phyloP scores from a whole-genome alignment of 345 rosid genomes.

The Atalantia buxifolia region DNA sequence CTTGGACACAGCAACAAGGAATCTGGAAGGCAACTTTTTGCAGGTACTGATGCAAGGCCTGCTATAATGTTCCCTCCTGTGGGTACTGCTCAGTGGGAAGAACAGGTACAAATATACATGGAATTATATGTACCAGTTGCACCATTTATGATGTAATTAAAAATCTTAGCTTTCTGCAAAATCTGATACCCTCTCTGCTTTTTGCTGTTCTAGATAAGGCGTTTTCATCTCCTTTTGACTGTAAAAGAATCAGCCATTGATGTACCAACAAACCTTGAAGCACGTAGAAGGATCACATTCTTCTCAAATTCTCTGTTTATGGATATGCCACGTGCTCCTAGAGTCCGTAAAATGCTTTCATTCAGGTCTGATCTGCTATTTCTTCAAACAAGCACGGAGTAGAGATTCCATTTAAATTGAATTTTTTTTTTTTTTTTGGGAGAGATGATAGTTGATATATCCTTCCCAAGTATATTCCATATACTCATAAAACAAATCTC shows the following conservation, averaged over 20 bases:
- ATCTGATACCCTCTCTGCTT: conserved; percentile 8
- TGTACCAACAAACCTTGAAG: conserved; percentile 94
- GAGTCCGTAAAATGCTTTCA: conserved; percentile 91
- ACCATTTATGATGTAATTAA: conserved; percentile 4
- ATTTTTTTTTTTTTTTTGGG: not conserved
- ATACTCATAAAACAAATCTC: not conserved
- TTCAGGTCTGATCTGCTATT: conserved; percentile 51
- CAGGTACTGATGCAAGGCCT: conserved; percentile 84
- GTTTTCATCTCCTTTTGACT: conserved; percentile 88
- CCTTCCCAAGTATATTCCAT: not conserved
- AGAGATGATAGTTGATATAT: conserved; percentile 4
- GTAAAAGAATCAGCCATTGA: conserved; percentile 89
- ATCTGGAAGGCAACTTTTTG: conserved; percentile 90
- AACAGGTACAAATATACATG: conserved; percentile 55
- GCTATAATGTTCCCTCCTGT: conserved; percentile 83
- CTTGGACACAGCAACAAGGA: conserved; percentile 86
- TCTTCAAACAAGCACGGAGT: conserved; percentile 5
- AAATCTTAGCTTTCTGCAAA: not conserved
- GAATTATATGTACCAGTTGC: not conserved
- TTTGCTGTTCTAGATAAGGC: conserved; percentile 58
- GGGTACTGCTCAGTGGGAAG: conserved; percentile 83
- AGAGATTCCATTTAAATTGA: not conserved
- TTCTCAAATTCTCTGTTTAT: conserved; percentile 90
- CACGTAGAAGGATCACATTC: conserved; percentile 91
- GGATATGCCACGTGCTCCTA: conserved; percentile 98